Base-by-base conservation (phyloP, 2,329 filamentous ascomycete species). In the Venturia oleaginea region DNA sequence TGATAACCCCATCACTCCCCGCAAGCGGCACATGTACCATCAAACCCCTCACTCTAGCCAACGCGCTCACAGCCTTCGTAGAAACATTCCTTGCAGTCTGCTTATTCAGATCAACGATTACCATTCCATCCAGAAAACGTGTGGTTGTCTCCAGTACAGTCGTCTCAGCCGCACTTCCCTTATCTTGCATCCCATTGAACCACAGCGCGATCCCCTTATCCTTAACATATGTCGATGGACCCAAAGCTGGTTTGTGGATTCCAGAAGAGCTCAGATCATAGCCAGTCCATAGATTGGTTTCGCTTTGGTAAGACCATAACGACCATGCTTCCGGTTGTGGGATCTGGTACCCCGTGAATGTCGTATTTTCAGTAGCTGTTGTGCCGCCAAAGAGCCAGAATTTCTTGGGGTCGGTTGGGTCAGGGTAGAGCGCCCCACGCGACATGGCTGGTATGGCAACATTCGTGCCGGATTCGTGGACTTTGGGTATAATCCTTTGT, bases 141-240 rank as follows among this genome's bases (percentile, higher is more conserved):
- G 54, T 59, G 1, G 54, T 32, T 22, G 10, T 38, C 17, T 32
- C 54, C 34, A 59, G 22, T 4, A 32, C 34, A 19, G 27, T 32
- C 54, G 54, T 38, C 34, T 32, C 34, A n/a, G 54, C 34, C 19
- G 30, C 34, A 59, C 30, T 34, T 5, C 54, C 54, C 27, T 59
- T 59, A 59, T 59, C 10, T 34, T 59, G 54, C 54, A 34, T 38
- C 19, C 54, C 54, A 38, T 59, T 59, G 54, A 59, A 59, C 54
- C 54, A 59, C n/a, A 59, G 1, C 7, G 54, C 54, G 32, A 34
- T 59, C 6, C 30, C 27, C 7, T 10, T 59, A 59, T 59, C 54
- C 19, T 34, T 59, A 3, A 59, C 30, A 32, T 34, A 32, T 8
- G 54, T 38, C 19, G 27, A 24, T 17, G n/a, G 15, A 8, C 54